Conservation (phyloP, 768 basidiomycete species). For the Tulasnella sp. region DNA sequence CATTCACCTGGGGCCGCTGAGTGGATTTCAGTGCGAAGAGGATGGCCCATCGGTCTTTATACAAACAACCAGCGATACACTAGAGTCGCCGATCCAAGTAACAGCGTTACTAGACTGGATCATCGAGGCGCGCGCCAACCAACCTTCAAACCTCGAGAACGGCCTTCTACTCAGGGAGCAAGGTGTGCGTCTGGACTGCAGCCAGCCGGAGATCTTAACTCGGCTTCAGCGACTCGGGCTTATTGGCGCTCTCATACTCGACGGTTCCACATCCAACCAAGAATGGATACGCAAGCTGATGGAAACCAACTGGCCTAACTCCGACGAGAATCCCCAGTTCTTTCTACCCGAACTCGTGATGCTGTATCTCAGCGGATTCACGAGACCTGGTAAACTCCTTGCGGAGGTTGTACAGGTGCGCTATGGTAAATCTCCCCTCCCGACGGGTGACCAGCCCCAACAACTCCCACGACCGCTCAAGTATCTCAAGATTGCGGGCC, state of each 20-base stretch:
- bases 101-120: not conserved
- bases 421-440: not conserved
- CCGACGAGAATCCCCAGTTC: not conserved
- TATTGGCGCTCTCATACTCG: not conserved
- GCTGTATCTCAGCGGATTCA: not conserved
- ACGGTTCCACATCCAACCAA: not conserved
- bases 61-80: not conserved
- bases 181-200: not conserved
- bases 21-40: not conserved
- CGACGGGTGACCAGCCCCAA: not conserved
- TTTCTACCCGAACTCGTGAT: not conserved
- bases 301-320: not conserved
- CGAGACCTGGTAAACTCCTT: not conserved
- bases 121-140: not conserved
- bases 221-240: not conserved
- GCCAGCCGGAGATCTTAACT: not conserved
- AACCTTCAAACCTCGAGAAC: not conserved
- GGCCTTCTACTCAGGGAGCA: not conserved
- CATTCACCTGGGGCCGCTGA: not conserved
- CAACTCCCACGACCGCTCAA: not conserved
- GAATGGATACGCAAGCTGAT: not conserved
- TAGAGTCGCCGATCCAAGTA: not conserved
- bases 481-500: not conserved
- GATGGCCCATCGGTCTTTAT: not conserved
- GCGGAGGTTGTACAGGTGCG: not conserved